Base-by-base conservation (phyloP, 345 rosid species). In the Dimocarpus longan region DNA sequence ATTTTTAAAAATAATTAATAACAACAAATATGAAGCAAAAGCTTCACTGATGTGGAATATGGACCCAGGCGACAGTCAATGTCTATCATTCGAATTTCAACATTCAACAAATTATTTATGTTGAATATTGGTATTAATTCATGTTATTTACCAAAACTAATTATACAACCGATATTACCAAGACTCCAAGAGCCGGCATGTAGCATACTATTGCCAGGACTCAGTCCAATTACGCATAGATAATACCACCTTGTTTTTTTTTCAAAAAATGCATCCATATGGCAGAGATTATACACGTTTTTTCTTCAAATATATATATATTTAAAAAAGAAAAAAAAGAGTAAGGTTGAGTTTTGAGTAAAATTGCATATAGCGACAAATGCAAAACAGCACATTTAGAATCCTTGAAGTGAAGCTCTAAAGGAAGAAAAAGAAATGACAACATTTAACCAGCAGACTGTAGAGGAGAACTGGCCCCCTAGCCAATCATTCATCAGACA, bases 401-500 rank as follows among this genome's bases (percentile, higher is more conserved):
- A 66, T 10, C 50, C 48, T 19, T 67, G 12, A 9, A 67, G 22
- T 2, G 6, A 39, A 67, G 70, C 22, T 40, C 48, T 44, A 2
- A 52, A 9, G 15, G 74, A 13, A 70, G 32, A 43, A 57, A 57
- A 43, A 43, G 48, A 69, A 59, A 59, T 60, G 37, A 59, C 46
- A 26, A 46, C 6, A n/a, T 44, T 63, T 39, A 65, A 65, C 7
- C 71, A 7, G 54, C 24, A 12, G n/a, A 52, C 7, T 4, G 2
- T 4, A 54, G n/a, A 54, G 5, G 15, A 54, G 39, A 39, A 22
- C 3, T 28, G 73, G 77, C 24, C 75, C 79, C 59, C 18, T 32
- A 65, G 32, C 43, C 79, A 76, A 80, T 80, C 66, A 80, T 71
- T 71, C 69, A 40, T 66, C 28, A 56, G 79, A 75, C 79, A 69